Conservation (phyloP, 139 green algal genomes). For the Picocystis salinarum region DNA sequence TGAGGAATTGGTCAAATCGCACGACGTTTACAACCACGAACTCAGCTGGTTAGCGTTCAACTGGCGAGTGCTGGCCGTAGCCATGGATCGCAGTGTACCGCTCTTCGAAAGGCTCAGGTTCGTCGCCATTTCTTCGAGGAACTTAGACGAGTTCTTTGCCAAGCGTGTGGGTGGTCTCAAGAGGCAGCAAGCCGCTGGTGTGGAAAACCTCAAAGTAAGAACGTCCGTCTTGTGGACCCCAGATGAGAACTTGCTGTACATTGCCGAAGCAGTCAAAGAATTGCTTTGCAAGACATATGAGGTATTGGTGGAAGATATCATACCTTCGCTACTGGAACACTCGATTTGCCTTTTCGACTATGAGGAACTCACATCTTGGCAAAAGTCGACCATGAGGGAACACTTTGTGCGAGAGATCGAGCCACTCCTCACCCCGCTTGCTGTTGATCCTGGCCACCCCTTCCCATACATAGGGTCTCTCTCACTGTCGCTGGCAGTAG, state of each 20-base stretch:
- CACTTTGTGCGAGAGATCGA: slow-evolving; percentile 27
- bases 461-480: slow-evolving; percentile 31
- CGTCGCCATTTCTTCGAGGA: slow-evolving; percentile 26
- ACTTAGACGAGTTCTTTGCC: slow-evolving; percentile 43
- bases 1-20: neutral
- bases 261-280: slow-evolving; percentile 19
- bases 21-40: slow-evolving; percentile 18
- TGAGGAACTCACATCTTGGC: slow-evolving; percentile 5
- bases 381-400: slow-evolving; percentile 1
- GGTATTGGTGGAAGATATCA: slow-evolving; percentile 7
- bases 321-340: slow-evolving; percentile 13
- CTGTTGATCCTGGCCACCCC: slow-evolving; percentile 32
- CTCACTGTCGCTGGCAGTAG: slow-evolving; percentile 26
- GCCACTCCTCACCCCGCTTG: slow-evolving; percentile 29
- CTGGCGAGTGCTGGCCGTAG: slow-evolving; percentile 30
- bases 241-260: slow-evolving; percentile 20
- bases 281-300: slow-evolving; percentile 11
- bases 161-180: slow-evolving; percentile 40
- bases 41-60: slow-evolving; percentile 38
- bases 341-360: slow-evolving; percentile 9
- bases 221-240: slow-evolving; percentile 8
- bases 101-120: slow-evolving; percentile 34
- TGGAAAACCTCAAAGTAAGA: slow-evolving; percentile 20
- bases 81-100: slow-evolving; percentile 12
- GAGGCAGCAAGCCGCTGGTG: slow-evolving; percentile 24